phyloP scores from a whole-genome alignment of 1,284 basidiomycete genomes.

The Sphagnurus paluster region DNA sequence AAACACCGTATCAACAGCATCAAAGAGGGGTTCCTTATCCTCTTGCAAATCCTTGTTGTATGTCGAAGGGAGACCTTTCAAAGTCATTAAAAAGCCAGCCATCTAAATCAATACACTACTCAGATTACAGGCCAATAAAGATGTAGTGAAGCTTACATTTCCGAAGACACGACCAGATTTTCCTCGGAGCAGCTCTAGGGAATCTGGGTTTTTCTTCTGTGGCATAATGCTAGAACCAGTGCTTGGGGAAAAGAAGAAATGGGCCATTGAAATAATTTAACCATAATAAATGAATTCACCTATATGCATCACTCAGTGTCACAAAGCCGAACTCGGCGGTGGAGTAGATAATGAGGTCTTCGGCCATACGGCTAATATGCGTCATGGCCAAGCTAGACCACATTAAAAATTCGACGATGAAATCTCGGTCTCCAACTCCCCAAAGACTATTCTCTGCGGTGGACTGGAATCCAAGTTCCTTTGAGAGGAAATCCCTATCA shows the following conservation, averaged over 20 bases:
- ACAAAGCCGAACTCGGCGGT: conserved; percentile 97
- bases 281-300: conserved; percentile 43
- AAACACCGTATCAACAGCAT: conserved; percentile 89
- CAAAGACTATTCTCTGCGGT: conserved; percentile 93
- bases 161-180: conserved; percentile 96
- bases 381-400: conserved; percentile 93
- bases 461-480: conserved; percentile 82
- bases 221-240: conserved; percentile 99
- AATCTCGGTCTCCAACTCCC: conserved; percentile 96
- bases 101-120: conserved; percentile 52
- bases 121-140: neutral
- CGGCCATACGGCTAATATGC: conserved; percentile 92
- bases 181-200: conserved; percentile 90
- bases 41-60: conserved; percentile 99
- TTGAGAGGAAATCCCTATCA: conserved; percentile 86
- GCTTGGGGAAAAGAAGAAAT: conserved; percentile 44
- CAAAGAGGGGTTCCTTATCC: conserved; percentile 97
- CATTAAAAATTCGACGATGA: conserved; percentile 96
- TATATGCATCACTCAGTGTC: conserved; percentile 93
- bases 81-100: conserved; percentile 97
- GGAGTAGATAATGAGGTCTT: conserved; percentile 96
- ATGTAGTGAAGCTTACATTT: conserved; percentile 51
- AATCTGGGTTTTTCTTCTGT: conserved; percentile 99
- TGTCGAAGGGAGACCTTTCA: conserved; percentile 96
- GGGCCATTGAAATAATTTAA: neutral